Conservation (phyloP, 2,329 filamentous ascomycete genomes). For the Diaporthe velutina region DNA sequence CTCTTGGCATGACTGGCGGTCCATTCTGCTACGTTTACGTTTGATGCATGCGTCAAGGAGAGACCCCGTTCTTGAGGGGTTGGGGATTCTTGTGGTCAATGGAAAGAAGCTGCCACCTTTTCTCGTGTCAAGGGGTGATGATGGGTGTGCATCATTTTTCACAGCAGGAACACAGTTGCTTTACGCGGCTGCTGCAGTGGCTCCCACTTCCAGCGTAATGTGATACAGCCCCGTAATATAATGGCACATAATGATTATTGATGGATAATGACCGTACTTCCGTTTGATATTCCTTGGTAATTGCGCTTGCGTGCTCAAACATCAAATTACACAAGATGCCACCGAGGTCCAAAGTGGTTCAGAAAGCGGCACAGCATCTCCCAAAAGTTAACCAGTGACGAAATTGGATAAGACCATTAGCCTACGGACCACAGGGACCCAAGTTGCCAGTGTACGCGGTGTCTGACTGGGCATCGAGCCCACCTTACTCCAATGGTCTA, state of each 20-base stretch:
- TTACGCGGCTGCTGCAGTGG: background rate
- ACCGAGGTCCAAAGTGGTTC: background rate
- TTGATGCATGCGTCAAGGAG: background rate
- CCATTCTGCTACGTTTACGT: slow-evolving; percentile 17
- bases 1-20: slow-evolving; percentile 3
- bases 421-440: too few species aligned
- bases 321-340: background rate
- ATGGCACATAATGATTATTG: background rate
- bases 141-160: background rate
- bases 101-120: background rate
- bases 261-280: background rate
- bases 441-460: too few species aligned
- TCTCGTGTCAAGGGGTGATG: background rate
- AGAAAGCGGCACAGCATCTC: background rate
- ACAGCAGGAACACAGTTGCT: background rate
- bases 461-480: too few species aligned
- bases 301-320: background rate
- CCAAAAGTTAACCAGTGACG: background rate
- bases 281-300: background rate
- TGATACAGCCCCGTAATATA: background rate
- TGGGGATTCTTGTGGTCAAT: background rate
- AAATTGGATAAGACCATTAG: too few species aligned
- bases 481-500: too few species aligned
- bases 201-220: background rate
- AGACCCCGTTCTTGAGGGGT: too few species aligned